A percentile compares a stretch with the other conserved stretches of the same genome.
Evolutionary conservation across 148 eudicot genomes (phyloP).

Genomic region (Silene conica): DNA sequence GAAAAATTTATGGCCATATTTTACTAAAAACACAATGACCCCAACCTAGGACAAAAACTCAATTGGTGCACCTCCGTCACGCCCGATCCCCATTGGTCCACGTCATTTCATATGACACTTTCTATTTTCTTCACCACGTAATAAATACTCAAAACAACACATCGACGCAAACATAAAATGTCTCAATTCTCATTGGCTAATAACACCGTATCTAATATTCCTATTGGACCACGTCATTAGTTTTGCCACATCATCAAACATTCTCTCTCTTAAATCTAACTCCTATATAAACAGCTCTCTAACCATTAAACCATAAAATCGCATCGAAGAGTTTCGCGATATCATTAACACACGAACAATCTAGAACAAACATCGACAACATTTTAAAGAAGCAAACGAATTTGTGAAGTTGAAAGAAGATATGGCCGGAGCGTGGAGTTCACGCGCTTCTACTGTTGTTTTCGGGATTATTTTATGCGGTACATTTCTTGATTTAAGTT

Average conservation of each 20-base stretch:
- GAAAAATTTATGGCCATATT: no score
- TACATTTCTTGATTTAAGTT: constrained; percentile 17
- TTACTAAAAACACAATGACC: no score
- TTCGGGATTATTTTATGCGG: constrained; percentile 50
- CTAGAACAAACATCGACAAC: neutral
- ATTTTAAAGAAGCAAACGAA: neutral
- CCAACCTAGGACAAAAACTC: no score
- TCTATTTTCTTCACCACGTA: neutral
- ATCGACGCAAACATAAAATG: neutral
- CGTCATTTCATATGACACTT: constrained; percentile 34
- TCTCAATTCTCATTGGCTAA: constrained; percentile 26
- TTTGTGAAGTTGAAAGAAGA: neutral
- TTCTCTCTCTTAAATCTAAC: neutral
- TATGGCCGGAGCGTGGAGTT: constrained; percentile 45
- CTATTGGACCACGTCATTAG: constrained; percentile 54
- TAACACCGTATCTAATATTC: neutral
- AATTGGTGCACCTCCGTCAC: no score
- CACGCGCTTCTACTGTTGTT: constrained; percentile 39
- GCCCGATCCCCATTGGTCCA: constrained; percentile 28
- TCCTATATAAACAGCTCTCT: constrained; percentile 1
- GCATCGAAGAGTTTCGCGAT: neutral
- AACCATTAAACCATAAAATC: no score
- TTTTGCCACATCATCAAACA: constrained; percentile 34
- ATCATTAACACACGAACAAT: neutral
- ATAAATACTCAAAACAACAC: neutral